Evolutionary conservation across 2,329 filamentous ascomycete genomes (phyloP).

Genomic region (Alternaria sp.): DNA sequence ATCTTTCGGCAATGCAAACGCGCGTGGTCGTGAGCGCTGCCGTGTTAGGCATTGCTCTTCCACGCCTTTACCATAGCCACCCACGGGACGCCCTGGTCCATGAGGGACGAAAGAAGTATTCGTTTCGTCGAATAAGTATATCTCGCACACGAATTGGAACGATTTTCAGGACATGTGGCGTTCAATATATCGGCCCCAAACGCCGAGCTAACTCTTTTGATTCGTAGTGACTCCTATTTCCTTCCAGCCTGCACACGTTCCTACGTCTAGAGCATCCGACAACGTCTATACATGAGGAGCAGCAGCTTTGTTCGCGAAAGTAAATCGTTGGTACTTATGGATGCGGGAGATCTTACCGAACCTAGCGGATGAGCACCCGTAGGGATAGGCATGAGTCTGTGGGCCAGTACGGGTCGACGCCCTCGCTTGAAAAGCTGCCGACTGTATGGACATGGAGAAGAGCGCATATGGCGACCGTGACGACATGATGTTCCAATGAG

Average conservation of each 20-base stretch:
- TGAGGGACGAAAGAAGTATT: background rate
- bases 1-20: background rate
- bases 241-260: background rate
- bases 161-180: slow-evolving; percentile 1
- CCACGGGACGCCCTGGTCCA: background rate
- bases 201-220: background rate
- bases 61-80: background rate
- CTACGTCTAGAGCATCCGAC: background rate
- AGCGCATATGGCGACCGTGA: slow-evolving; percentile 9
- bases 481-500: slow-evolving; percentile 7
- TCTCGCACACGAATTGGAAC: background rate
- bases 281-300: background rate
- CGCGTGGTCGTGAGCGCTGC: background rate
- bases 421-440: background rate
- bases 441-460: background rate
- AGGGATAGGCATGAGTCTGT: background rate
- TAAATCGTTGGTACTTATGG: background rate
- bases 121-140: background rate
- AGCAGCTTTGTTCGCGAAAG: background rate
- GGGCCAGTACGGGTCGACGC: background rate
- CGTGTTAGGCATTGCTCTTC: background rate
- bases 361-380: background rate
- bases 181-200: background rate
- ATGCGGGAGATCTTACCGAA: background rate
- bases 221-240: background rate